Percentiles rank a stretch among this genome's conserved stretches.
phyloP scores from a whole-genome alignment of 2,329 filamentous ascomycete genomes.

The Chaetomiaceae sp. region DNA sequence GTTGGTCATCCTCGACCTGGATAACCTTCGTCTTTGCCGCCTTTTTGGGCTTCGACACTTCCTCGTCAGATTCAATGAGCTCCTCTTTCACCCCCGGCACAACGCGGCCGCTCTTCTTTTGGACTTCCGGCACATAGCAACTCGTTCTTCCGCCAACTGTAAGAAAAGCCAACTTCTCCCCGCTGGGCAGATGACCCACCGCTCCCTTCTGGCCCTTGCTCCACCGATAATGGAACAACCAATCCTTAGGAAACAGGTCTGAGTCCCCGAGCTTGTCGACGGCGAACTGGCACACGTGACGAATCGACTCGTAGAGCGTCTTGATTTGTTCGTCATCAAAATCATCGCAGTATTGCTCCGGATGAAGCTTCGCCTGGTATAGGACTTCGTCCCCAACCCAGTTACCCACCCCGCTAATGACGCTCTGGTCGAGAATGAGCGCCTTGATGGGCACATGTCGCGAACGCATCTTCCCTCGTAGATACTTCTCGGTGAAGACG shows the following conservation, averaged over 20 bases:
- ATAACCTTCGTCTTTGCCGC: constrained; percentile 12
- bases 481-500: constrained; percentile 69
- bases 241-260: constrained; percentile 76
- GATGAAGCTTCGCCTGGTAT: constrained; percentile 83
- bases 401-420: constrained; percentile 90
- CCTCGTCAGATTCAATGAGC: constrained; percentile 32
- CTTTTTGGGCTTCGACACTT: constrained; percentile 8
- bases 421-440: constrained; percentile 78
- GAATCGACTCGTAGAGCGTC: constrained; percentile 66
- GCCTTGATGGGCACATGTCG: constrained; percentile 88
- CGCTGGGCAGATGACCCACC: constrained; percentile 67
- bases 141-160: constrained; percentile 90
- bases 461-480: constrained; percentile 63
- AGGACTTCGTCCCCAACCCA: constrained; percentile 96
- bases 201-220: constrained; percentile 76
- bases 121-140: constrained; percentile 77
- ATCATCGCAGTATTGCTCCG: constrained; percentile 86
- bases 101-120: constrained; percentile 66
- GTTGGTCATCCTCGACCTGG: constrained; percentile 13
- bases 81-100: constrained; percentile 43
- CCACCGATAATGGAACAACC: constrained; percentile 89
- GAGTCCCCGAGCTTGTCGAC: constrained; percentile 77
- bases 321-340: constrained; percentile 68
- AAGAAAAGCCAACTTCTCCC: constrained; percentile 78
- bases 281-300: constrained; percentile 74